Base-by-base conservation (phyloP, 331 rosid genomes). In the Acacia pycnantha region DNA sequence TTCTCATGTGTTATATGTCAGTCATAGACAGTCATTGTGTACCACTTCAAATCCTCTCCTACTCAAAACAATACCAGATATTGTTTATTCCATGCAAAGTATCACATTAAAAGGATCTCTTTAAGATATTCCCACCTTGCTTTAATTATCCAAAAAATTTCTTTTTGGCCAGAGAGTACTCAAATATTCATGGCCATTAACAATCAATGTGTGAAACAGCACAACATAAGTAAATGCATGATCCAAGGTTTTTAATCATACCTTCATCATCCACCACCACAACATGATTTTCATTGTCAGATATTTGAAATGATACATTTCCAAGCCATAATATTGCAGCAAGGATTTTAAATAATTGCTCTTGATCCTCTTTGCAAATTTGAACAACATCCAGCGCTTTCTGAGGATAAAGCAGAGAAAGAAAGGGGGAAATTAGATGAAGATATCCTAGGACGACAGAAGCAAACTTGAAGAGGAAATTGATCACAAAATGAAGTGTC, bases 271-370 rank as follows among this genome's bases (percentile, higher is more conserved):
- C 88, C 66, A 90, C 69, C 78, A 96, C 97, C 88, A 91, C 93
- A 65, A 89, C 90, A 48, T 91, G 89, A 85, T 90, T 90, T 83
- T 79, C 97, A 84, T 84, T 82, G 86, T 90, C 89, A 74, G 77
- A 78, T 75, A 82, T 83, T 87, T 87, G 79, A 85, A 96, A 94
- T 83, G 98, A 89, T 89, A 94, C 89, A 88, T 96, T 96, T 88
- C 99, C 99, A 77, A 96, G 82, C 99, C 99, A 96, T 72, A 96
- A 77, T 74, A 94, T 86, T 79, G 98, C 97, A 68, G 98, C 89
- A 83, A 94, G 94, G 86, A 90, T 64, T 80, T 86, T 79, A 84
- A 92, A 96, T 71, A 79, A 74, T 71, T 81, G 84, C 81, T 91
- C 95, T 84, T 92, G 99, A 76, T 92, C 98, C 85, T 92, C 94